phyloP scores from a whole-genome alignment of 2,329 filamentous ascomycete genomes.

The Claviceps fusiformis region DNA sequence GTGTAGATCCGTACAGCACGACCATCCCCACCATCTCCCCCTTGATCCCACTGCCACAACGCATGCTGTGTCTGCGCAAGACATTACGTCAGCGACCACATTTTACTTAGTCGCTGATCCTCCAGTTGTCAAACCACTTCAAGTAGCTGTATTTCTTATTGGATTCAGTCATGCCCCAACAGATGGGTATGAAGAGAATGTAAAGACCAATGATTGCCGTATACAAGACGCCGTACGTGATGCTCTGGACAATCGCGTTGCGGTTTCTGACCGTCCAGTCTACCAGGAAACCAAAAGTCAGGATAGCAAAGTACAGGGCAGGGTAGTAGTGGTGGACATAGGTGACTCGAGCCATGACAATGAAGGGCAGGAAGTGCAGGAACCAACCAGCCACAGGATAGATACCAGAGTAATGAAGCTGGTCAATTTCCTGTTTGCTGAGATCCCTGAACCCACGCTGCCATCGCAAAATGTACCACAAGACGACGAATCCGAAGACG shows the following conservation, averaged over 20 bases:
- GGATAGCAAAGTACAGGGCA: constrained; percentile 91
- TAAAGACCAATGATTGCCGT: constrained; percentile 65
- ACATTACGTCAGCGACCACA: not conserved
- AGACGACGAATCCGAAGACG: constrained; percentile 55
- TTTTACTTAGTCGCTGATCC: constrained; percentile 49
- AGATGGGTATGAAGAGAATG: constrained; percentile 81
- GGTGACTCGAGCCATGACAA: constrained; percentile 95
- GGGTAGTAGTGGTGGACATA: constrained; percentile 99
- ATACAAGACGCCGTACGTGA: constrained; percentile 64
- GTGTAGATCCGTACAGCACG: not conserved
- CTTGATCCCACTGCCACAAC: not conserved
- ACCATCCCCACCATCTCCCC: not conserved
- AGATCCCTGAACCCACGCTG: constrained; percentile 88
- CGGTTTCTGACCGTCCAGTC: constrained; percentile 69
- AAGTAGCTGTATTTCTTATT: constrained; percentile 79
- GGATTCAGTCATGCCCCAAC: constrained; percentile 85
- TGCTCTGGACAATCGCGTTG: constrained; percentile 48
- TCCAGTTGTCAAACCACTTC: constrained; percentile 88
- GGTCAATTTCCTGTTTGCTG: constrained; percentile 66
- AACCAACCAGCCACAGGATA: constrained; percentile 93
- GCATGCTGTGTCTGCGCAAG: not conserved
- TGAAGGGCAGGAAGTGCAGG: constrained; percentile 89
- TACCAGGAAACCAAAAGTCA: constrained; percentile 73
- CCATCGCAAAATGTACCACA: constrained; percentile 87
- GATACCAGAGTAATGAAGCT: constrained; percentile 84